These are phyloP conservation scores for Suhomyces xylopsoci DNA, from an alignment of 805 yeast genomes.

Conservation along the genomic window DNA sequence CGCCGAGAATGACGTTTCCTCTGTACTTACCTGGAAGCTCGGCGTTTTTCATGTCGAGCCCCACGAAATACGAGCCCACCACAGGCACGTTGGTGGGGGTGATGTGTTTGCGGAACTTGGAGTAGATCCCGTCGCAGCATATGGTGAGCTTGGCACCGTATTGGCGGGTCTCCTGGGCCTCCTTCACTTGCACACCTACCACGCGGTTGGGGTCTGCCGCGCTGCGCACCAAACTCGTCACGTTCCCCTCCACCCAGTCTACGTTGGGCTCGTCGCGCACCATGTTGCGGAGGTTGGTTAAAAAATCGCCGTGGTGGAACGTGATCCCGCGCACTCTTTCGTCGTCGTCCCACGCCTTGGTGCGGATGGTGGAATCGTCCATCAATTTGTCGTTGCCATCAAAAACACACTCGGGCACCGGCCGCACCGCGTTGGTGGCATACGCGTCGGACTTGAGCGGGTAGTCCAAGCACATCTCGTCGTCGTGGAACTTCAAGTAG, in stretches of 20 bases:
- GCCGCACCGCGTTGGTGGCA: constrained; percentile 40
- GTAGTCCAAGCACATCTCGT: constrained; percentile 61
- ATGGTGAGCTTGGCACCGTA: constrained; percentile 65
- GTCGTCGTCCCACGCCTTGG: constrained; percentile 55
- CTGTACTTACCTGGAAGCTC: constrained; percentile 68
- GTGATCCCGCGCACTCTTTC: constrained; percentile 71
- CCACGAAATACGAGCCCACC: constrained; percentile 83
- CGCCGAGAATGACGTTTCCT: constrained; percentile 88
- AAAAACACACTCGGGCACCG: constrained; percentile 54
- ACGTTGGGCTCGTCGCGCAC: constrained; percentile 71
- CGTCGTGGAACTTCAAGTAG: constrained; percentile 64
- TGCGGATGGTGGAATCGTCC: constrained; percentile 46
- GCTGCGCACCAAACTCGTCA: constrained; percentile 59
- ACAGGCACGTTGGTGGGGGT: constrained; percentile 58
- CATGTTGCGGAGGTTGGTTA: constrained; percentile 69
- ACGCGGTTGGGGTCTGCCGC: constrained; percentile 47
- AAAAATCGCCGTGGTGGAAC: constrained; percentile 89
- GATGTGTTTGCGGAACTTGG: constrained; percentile 81
- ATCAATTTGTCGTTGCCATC: constrained; percentile 55
- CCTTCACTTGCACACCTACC: constrained; percentile 70
- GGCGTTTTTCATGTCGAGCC: constrained; percentile 72
- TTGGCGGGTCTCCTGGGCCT: constrained; percentile 17
- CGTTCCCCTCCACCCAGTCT: constrained; percentile 79
- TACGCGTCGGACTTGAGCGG: constrained; percentile 54
- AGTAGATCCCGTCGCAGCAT: constrained; percentile 90